Conservation (phyloP, 345 rosid species). For the Corchorus olitorius region DNA sequence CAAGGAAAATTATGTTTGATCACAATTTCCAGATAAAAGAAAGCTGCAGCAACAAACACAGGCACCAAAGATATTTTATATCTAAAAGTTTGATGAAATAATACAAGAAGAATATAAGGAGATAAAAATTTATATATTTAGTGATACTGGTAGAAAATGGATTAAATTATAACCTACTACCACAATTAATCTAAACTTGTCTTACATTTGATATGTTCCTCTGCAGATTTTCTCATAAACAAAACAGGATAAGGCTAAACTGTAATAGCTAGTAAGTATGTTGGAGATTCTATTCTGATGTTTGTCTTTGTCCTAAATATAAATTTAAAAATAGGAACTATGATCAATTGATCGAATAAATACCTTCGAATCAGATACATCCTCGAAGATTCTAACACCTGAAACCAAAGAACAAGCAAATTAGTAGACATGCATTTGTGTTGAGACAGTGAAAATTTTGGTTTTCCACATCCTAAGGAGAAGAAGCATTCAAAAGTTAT, state of each 20-base stretch:
- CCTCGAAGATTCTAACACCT: slow-evolving; percentile 97
- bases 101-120: not conserved
- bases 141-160: too few relatives aligned
- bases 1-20: not conserved
- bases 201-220: not conserved
- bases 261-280: not conserved
- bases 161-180: not conserved
- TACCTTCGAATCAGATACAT: slow-evolving; percentile 83
- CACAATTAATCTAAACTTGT: not conserved
- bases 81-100: not conserved
- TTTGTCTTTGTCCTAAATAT: not conserved
- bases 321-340: not conserved
- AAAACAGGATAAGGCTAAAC: not conserved
- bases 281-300: not conserved
- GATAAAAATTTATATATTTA: too few relatives aligned
- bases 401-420: slow-evolving; percentile 35
- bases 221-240: not conserved
- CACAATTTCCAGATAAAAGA: not conserved
- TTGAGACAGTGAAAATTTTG: not conserved
- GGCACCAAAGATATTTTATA: not conserved
- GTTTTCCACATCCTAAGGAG: not conserved
- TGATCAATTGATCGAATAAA: not conserved
- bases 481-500: not conserved
- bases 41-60: slow-evolving; percentile 11
- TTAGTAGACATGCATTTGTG: not conserved